Evolutionary conservation across 257 asterid genomes (phyloP), one percentile per base, ranked within the genome.

Genomic region (Fraxinus americana): DNA sequence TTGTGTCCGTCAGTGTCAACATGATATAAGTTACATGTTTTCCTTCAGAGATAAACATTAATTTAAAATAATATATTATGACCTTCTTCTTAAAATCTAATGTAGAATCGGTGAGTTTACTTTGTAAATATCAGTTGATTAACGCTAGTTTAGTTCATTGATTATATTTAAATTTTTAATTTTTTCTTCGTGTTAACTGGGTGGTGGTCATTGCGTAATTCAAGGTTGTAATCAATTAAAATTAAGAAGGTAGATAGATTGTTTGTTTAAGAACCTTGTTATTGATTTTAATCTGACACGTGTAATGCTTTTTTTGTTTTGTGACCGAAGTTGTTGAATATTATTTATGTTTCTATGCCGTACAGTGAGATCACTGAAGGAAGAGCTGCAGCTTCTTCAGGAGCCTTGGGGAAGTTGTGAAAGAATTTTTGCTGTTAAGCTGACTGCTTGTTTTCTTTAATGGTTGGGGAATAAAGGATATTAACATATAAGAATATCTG

Each of bases 341-440:
- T 6, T 61, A 16, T 19, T 67, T 67, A 23, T 23, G 65, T 35
- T 81, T 78, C 54, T 35, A 21, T 76, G 34, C 54, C 83, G 85
- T 19, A 65, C 90, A 93, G 98, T 91, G 85, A 87, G 97, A 81
- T 90, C 94, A 82, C 90, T 93, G 68, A 91, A 93, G 87, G 97
- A 95, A 79, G 99, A 95, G 88, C 82, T 95, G 84, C 98, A 95
- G 77, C 88, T 95, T 77, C 97, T 95, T 84, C 97, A 93, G 89
- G 97, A 95, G 83, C 97, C 99, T 72, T 36, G 98, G 97, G 6
- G 98, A 94, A 90, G 98, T 94, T 86, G 97, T 92, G 77, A 94
- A 94, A 86, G 97, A n/a, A n/a, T n/a, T n/a, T n/a, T n/a, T n/a
- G n/a, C n/a, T n/a, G 13, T 45, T 43, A 41, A 67, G 34, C 16